Percentiles rank a stretch among this genome's conserved stretches.
phyloP scores from a whole-genome alignment of 2,329 filamentous ascomycete species.

The Beauveria sp. region DNA sequence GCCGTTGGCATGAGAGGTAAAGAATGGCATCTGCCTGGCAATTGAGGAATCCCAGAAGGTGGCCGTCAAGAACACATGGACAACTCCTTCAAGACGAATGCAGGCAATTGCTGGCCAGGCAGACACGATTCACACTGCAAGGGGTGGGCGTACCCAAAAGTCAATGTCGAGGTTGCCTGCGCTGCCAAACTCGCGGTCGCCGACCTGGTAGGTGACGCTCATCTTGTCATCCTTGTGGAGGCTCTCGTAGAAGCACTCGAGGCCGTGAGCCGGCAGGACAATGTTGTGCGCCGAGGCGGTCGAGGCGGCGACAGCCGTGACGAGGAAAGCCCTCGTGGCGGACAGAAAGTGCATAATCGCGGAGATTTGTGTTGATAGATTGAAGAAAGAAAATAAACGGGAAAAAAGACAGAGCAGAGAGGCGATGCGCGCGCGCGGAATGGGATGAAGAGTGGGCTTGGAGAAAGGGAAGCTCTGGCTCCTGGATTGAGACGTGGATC shows the following conservation, averaged over 20 bases:
- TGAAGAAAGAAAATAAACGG: slow-evolving; percentile 2
- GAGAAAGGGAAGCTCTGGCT: slow-evolving; percentile 11
- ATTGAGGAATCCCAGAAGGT: too few relatives aligned
- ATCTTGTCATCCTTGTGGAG: slow-evolving; percentile 94
- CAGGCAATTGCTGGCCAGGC: neutral
- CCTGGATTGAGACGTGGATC: slow-evolving; percentile 10
- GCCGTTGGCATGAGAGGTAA: neutral
- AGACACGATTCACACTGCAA: neutral
- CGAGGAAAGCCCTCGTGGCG: slow-evolving; percentile 36
- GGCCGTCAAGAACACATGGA: neutral
- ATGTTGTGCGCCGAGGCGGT: slow-evolving; percentile 85
- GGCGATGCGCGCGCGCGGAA: neutral
- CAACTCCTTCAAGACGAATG: neutral
- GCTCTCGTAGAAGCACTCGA: slow-evolving; percentile 95
- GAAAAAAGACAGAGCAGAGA: neutral
- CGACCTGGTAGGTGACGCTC: slow-evolving; percentile 98
- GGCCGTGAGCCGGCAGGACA: slow-evolving; percentile 82
- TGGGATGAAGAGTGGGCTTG: neutral
- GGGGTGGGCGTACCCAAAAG: slow-evolving; percentile 70
- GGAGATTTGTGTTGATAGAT: neutral
- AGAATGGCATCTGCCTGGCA: neutral
- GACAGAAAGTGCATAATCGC: slow-evolving; percentile 36
- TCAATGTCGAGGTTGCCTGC: slow-evolving; percentile 94
- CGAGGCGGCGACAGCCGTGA: slow-evolving; percentile 37
- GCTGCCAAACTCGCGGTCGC: slow-evolving; percentile 90